A percentile compares a stretch with the other conserved stretches of the same genome.
These are phyloP conservation scores for Phaeosphaeriaceae sp. DNA, from an alignment of 2,329 filamentous ascomycete genomes.

Conservation along the genomic window DNA sequence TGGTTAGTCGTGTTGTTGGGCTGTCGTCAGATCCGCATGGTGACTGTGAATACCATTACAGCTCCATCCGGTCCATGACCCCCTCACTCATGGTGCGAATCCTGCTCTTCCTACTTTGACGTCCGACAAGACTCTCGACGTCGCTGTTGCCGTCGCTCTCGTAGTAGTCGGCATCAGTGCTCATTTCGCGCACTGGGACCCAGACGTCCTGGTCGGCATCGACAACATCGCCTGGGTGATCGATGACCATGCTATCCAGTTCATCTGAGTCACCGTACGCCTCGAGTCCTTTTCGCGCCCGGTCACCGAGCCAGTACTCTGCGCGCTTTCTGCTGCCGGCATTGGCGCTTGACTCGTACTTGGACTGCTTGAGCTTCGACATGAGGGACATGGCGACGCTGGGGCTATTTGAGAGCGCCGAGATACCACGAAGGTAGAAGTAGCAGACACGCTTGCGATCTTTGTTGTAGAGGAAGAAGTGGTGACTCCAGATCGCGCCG, in stretches of 20 bases:
- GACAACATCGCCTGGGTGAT: conserved; percentile 47
- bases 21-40: neutral
- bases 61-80: conserved; percentile 61
- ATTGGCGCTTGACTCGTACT: conserved; percentile 58
- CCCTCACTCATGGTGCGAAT: conserved; percentile 63
- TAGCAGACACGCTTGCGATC: conserved; percentile 91
- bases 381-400: conserved; percentile 47
- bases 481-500: conserved; percentile 90
- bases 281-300: conserved; percentile 55
- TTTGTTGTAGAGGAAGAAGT: conserved; percentile 99
- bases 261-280: conserved; percentile 56
- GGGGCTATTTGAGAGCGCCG: conserved; percentile 73
- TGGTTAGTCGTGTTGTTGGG: neutral
- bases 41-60: conserved; percentile 38
- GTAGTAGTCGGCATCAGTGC: conserved; percentile 40
- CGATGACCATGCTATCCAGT: conserved; percentile 50
- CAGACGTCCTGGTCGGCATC: conserved; percentile 51
- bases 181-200: conserved; percentile 37
- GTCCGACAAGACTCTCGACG: conserved; percentile 38
- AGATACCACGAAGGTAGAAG: conserved; percentile 89
- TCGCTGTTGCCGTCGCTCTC: conserved; percentile 44
- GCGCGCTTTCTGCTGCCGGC: conserved; percentile 79
- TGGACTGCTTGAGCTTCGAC: conserved; percentile 50
- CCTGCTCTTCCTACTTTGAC: conserved; percentile 50
- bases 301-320: conserved; percentile 85